A percentile compares a stretch with the other conserved stretches of the same genome.
Conservation (phyloP, 768 basidiomycete species). For the Tubosaeta brunneosetosa region DNA sequence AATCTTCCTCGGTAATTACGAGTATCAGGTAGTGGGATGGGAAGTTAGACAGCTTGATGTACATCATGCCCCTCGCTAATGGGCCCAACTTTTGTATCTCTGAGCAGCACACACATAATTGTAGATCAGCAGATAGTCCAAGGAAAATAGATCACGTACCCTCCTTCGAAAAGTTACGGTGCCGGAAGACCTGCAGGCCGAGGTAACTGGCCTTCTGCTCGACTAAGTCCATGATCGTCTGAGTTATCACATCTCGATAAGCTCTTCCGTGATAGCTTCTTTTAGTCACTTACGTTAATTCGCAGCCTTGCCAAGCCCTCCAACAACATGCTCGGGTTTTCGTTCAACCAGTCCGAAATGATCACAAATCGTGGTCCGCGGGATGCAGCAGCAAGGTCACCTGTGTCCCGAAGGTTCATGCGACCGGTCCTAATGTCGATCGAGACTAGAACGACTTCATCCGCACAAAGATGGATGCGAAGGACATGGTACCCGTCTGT, state of each 20-base stretch:
- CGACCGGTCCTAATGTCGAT: slow-evolving; percentile 79
- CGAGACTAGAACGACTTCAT: slow-evolving; percentile 70
- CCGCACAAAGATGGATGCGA: slow-evolving; percentile 66
- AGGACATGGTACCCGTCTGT: slow-evolving; percentile 56
- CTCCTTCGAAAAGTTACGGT: slow-evolving; percentile 60
- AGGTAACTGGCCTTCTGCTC: slow-evolving; percentile 86
- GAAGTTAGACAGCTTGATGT: slow-evolving; percentile 73
- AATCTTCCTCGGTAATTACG: slow-evolving; percentile 71
- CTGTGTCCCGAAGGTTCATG: slow-evolving; percentile 73
- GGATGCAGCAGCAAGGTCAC: slow-evolving; percentile 71
- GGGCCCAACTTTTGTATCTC: slow-evolving; percentile 71
- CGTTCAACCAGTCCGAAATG: slow-evolving; percentile 62
- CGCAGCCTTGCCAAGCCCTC: slow-evolving; percentile 57
- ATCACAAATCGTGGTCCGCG: slow-evolving; percentile 61
- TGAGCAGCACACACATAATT: slow-evolving; percentile 22
- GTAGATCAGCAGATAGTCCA: background rate
- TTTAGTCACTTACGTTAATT: slow-evolving; percentile 46
- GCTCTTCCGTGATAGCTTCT: background rate
- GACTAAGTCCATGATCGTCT: slow-evolving; percentile 80
- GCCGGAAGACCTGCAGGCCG: slow-evolving; percentile 69
- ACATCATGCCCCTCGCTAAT: slow-evolving; percentile 56
- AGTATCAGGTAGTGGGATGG: slow-evolving; percentile 81
- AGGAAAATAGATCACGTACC: slow-evolving; percentile 38
- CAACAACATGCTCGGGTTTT: slow-evolving; percentile 56
- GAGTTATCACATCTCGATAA: background rate